phyloP scores from a whole-genome alignment of 2,329 filamentous ascomycete genomes.

The Colletotrichum somersetense region DNA sequence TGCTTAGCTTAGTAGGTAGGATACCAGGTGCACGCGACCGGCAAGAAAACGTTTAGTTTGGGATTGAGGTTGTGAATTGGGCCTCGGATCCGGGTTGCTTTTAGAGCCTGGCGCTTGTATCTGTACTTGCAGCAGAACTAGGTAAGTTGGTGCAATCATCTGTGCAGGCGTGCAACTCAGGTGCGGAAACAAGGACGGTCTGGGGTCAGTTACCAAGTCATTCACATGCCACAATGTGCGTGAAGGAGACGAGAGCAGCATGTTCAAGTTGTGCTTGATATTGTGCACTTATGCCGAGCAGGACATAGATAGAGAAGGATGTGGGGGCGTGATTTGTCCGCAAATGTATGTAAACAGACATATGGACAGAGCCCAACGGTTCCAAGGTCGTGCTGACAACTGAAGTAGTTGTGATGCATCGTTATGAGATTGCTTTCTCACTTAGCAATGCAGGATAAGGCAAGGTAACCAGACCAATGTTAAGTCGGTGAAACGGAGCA shows the following conservation, averaged over 20 bases:
- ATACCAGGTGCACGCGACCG: not conserved
- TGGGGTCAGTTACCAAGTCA: not conserved
- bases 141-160: not conserved
- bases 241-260: not conserved
- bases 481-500: not conserved
- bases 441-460: not conserved
- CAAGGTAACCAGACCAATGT: not conserved
- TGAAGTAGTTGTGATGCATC: not conserved
- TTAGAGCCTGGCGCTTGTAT: not conserved
- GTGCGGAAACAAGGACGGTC: not conserved
- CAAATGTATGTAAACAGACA: not conserved
- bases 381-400: not conserved
- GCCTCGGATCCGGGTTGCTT: not conserved
- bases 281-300: not conserved
- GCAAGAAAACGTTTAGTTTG: constrained; percentile 1
- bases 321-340: not conserved
- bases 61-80: not conserved
- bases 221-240: not conserved
- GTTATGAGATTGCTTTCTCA: not conserved
- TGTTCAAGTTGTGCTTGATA: not conserved
- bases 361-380: not conserved
- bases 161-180: not conserved
- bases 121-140: not conserved
- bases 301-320: not conserved
- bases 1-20: too few relatives aligned